These are phyloP conservation scores for Metschnikowia kofuensis DNA, from an alignment of 805 yeast genomes.

Conservation along the genomic window DNA sequence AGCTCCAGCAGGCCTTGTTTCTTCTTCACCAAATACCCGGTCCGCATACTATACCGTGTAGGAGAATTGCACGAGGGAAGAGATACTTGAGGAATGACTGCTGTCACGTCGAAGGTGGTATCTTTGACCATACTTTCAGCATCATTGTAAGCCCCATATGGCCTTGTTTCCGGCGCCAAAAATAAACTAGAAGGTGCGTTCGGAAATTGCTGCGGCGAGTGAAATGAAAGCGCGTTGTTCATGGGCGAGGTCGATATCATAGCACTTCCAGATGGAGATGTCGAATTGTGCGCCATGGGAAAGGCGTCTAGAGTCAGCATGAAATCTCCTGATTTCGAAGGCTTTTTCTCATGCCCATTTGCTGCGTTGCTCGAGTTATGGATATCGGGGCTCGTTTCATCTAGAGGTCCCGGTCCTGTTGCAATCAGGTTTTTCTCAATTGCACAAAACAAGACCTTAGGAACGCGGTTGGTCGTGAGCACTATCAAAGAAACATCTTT, in stretches of 20 bases:
- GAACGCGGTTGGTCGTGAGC: conserved; percentile 60
- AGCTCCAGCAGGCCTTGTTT: conserved; percentile 8
- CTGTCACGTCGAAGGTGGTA: conserved; percentile 50
- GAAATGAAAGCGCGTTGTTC: conserved; percentile 27
- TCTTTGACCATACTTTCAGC: conserved; percentile 41
- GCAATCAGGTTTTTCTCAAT: conserved; percentile 17
- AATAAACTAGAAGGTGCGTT: conserved; percentile 32
- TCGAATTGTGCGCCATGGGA: conserved; percentile 15
- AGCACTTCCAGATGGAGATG: conserved; percentile 16
- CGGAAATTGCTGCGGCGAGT: conserved; percentile 37
- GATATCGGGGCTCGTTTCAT: not conserved
- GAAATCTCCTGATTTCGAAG: conserved; percentile 12
- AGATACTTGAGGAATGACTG: conserved; percentile 55
- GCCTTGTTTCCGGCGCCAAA: conserved; percentile 27
- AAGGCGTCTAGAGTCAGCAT: conserved; percentile 17
- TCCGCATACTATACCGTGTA: conserved; percentile 63
- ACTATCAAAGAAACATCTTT: conserved; percentile 61
- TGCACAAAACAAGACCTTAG: conserved; percentile 39
- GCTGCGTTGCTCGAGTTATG: conserved; percentile 10
- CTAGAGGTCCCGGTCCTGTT: conserved; percentile 10
- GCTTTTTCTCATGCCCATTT: not conserved
- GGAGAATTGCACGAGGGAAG: conserved; percentile 70
- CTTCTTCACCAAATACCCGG: conserved; percentile 62
- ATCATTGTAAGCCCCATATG: conserved; percentile 10
- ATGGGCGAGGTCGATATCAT: conserved; percentile 28